Evolutionary conservation across 1,284 basidiomycete genomes (phyloP), one percentile per base, ranked within the genome.

Genomic region (Trichosporon asahii): DNA sequence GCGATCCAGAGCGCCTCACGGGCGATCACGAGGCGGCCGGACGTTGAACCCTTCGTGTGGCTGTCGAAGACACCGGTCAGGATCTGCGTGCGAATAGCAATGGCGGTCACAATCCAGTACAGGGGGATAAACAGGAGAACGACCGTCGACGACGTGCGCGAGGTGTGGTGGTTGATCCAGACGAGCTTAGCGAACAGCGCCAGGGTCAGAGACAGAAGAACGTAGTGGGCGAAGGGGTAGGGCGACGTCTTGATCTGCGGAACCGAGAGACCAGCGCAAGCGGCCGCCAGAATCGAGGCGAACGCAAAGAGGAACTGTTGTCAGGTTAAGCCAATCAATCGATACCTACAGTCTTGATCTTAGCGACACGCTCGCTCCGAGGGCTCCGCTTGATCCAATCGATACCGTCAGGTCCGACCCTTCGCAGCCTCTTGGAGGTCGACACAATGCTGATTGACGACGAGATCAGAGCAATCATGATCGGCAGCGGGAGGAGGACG

Each of bases 121-220:
- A 87, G 66, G 0, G 94, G 91, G 90, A 92, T 96, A 83, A 93
- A 95, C 66, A 96, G 83, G 25, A 98, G 87, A 31, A 95, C 84
- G 25, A 89, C 81, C 0, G 91, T 87, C 0, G 93, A 95, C 0
- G 94, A 91, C 9, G 88, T 87, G 15, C 90, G 88, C 0, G 89
- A 88, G n/a, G 90, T 89, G 49, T 88, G 88, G 81, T 97, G 94
- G 77, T 93, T 94, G 72, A 88, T 64, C 68, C 77, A 76, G 0
- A 83, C 81, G 7, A 85, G 75, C 35, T 77, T 75, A n/a, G 77
- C 67, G 64, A 78, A 79, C 23, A 80, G 73, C 40, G 60, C 72
- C 64, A 79, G 78, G 64, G 78, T 76, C 23, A 77, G 55, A 14
- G 77, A 65, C 3, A 80, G 76, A 9, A 76, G 71, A 21, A 73